Base-by-base conservation (phyloP, 768 basidiomycete genomes). In the Kwoniella dejecticola region DNA sequence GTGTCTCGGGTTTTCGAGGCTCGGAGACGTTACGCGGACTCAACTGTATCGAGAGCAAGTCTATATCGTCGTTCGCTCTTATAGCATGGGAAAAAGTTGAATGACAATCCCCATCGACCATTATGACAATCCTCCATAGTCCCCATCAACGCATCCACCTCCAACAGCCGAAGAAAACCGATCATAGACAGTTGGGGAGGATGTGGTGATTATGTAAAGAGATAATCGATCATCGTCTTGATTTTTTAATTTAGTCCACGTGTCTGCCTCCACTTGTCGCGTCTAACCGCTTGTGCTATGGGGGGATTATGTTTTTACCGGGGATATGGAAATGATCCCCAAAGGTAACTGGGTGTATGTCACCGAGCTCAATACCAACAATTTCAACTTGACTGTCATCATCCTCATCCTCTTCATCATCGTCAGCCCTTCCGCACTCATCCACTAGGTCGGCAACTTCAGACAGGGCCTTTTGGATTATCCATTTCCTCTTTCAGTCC, bases 151-250 rank as follows among this genome's bases (percentile, higher is more conserved):
- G 41, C 19, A n/a, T n/a, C 15, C 27, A 29, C 17, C 47, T 30
- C 3, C 10, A 42, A 8, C 53, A 55, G 53, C 53, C 54, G 54
- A 56, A 56, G 42, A 56, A 56, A 56, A 29, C 54, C 54, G 54
- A 56, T 26, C 40, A 52, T 30, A 41, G 30, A 42, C 33, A 24
- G 40, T 45, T 42, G 42, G 42, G 42, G 42, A 30, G 17, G 29
- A 30, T 12, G 30, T 12, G n/a, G 7, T 12, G 26, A 45, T 30
- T 30, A 23, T 31, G 54, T 56, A 45, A 56, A 13, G 38, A 36
- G 33, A 36, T 56, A 24, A 27, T 52, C 50, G 47, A 7, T 46
- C 54, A 44, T 31, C 46, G 29, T n/a, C 23, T 26, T 26, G 12
- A 24, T 47, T 47, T 54, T n/a, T 56, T 56, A 56, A 56, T 56